Base-by-base conservation (phyloP, 1,284 basidiomycete genomes). In the Tremellales sp. region DNA sequence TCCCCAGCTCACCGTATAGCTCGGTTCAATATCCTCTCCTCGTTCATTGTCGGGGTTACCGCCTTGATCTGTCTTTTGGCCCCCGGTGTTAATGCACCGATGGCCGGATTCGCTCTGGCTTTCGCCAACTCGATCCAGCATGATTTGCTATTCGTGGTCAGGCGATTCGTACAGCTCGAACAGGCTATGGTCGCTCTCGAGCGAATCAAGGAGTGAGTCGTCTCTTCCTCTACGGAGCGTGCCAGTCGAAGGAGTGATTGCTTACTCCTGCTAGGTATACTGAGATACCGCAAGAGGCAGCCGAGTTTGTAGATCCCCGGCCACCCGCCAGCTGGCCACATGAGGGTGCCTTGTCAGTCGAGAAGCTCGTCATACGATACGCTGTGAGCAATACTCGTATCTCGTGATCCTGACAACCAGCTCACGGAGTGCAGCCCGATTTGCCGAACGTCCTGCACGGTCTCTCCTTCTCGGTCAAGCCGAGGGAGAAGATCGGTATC, bases 141-240 rank as follows among this genome's bases (percentile, higher is more conserved):
- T 45, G 87, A 91, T 65, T 78, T 92, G 36, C 78, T 85, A 52
- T 57, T 68, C 50, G 71, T 77, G 27, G 76, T 84, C 26, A 79
- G 84, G 33, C 79, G 84, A 41, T 87, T 85, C 58, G 89, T 93
- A 44, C 84, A 87, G 37, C 77, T 96, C 17, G 91, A 96, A 67
- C 89, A 96, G 70, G 85, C 85, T 19, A 91, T 96, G 89, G 90
- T 96, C 53, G 89, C 89, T 13, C 77, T 97, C 42, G 93, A 97
- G 72, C 84, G 92, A 39, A 82, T 96, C 65, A 70, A 70, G 45
- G 69, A 73, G 62, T 62, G 41, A 31, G 61, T 52, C 7, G 11
- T n/a, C 23, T 15, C 13, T 17, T 13, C 37, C 4, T 26, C 8
- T 21, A 11, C 6, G 19, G n/a, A 4, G 23, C n/a, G 3, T 39